Evolutionary conservation across 768 basidiomycete genomes (phyloP).

Genomic region (Trametes meyenii): DNA sequence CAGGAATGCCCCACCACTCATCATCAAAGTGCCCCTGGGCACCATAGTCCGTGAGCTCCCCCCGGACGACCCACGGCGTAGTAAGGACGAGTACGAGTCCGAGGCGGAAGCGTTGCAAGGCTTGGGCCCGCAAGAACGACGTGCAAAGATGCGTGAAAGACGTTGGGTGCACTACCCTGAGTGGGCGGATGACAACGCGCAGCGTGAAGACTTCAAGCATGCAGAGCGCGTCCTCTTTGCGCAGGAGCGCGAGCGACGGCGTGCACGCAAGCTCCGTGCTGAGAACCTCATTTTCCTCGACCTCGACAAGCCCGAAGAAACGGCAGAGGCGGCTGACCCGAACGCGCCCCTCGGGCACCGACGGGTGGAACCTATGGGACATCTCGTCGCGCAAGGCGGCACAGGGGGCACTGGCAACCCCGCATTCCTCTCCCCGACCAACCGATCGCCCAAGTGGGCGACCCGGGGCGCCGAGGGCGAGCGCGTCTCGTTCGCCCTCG

Average conservation of each 20-base stretch:
- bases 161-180: slow-evolving; percentile 85
- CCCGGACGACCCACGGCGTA: slow-evolving; percentile 64
- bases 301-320: slow-evolving; percentile 55
- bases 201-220: slow-evolving; percentile 67
- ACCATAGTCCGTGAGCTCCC: slow-evolving; percentile 83
- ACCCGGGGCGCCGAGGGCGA: slow-evolving; percentile 78
- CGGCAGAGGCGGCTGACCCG: slow-evolving; percentile 44
- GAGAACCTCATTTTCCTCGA: slow-evolving; percentile 56
- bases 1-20: slow-evolving; percentile 64
- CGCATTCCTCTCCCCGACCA: slow-evolving; percentile 67
- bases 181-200: slow-evolving; percentile 60
- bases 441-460: slow-evolving; percentile 86
- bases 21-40: slow-evolving; percentile 86
- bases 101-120: slow-evolving; percentile 62
- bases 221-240: slow-evolving; percentile 64
- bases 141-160: slow-evolving; percentile 60
- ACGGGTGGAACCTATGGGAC: slow-evolving; percentile 54
- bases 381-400: slow-evolving; percentile 78
- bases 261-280: slow-evolving; percentile 46
- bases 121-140: slow-evolving; percentile 50
- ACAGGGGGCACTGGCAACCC: slow-evolving; percentile 87
- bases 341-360: slow-evolving; percentile 64
- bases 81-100: slow-evolving; percentile 71
- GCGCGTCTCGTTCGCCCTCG: slow-evolving; percentile 78
- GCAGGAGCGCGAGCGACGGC: slow-evolving; percentile 63